Evolutionary conservation across 148 eudicot species (phyloP), one percentile per base, ranked within the genome.

Genomic region (Heliamphora exappendiculata): DNA sequence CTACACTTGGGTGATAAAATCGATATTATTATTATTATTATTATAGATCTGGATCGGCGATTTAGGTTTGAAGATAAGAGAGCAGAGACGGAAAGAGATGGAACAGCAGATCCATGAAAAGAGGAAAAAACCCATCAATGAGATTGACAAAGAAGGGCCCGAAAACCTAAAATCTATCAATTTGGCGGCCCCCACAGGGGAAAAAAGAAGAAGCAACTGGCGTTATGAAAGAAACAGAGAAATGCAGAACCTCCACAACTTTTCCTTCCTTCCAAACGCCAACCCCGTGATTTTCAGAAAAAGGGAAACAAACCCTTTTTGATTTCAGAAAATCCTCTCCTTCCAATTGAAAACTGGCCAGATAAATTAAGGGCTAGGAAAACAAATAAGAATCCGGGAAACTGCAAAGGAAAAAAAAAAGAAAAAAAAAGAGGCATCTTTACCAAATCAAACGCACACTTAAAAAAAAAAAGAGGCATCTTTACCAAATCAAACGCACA

Each of bases 81-180:
- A 45, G 16, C 49, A 34, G 75, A 53, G 73, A 45, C 7, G 47
- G 73, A 71, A 41, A 70, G 74, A 70, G 74, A 70, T 50, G 59
- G 58, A 49, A 34, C 13, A 53, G n/a, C 75, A 50, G 75, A 71
- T 71, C 75, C 45, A 7, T 33, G 26, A 49, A 36, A 51, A 34
- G 29, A 34, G 49, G 75, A 42, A 51, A 31, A 11, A 71, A 4
- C 36, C 44, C 73, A 47, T 9, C 22, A 1, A 14, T 54, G 36
- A 54, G 34, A 54, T 24, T 45, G 63, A 37, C 45, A 54, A 72
- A 72, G 17, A 71, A 26, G 65, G 50, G 53, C 19, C 44, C 73
- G 49, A n/a, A 70, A 54, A 72, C 36, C 24, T 1, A 16, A 58
- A 8, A 57, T 59, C 44, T 10, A 8, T 11, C 54, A 59, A 44